A percentile compares a stretch with the other conserved stretches of the same genome.
Evolutionary conservation across 768 basidiomycete species (phyloP).

Genomic region (Tubosaeta sp.): DNA sequence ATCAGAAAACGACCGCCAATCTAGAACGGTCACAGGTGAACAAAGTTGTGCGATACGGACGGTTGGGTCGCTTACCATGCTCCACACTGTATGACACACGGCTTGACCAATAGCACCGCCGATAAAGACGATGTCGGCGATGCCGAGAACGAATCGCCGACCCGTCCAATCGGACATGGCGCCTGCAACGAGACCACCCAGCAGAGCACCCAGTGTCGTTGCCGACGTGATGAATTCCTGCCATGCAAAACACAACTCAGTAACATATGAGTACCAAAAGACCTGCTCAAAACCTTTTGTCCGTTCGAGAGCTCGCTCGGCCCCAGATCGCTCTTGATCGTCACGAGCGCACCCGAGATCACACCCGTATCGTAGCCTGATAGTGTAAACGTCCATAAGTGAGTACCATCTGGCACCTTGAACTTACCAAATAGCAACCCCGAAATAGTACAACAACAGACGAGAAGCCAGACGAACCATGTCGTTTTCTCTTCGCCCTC

Average conservation of each 20-base stretch:
- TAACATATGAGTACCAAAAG: not conserved
- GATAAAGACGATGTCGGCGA: conserved; percentile 72
- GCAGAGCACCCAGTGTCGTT: conserved; percentile 71
- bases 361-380: conserved; percentile 79
- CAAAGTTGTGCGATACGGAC: not conserved
- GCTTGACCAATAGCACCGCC: conserved; percentile 70
- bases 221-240: conserved; percentile 80
- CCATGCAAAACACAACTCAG: not conserved
- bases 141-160: conserved; percentile 56
- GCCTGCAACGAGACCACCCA: conserved; percentile 71
- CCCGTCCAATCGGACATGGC: conserved; percentile 69
- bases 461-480: conserved; percentile 76
- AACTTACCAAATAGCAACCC: conserved; percentile 68
- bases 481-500: conserved; percentile 67
- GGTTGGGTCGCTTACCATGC: conserved; percentile 46
- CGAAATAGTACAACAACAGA: conserved; percentile 69
- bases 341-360: conserved; percentile 76
- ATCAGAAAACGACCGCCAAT: conserved; percentile 72
- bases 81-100: conserved; percentile 63
- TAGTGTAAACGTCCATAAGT: not conserved
- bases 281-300: conserved; percentile 48
- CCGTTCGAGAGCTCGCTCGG: conserved; percentile 50
- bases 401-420: not conserved
- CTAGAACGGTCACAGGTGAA: conserved; percentile 25
- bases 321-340: conserved; percentile 64